phyloP scores from a whole-genome alignment of 2,329 filamentous ascomycete genomes.

The Fusarium vanettenii region DNA sequence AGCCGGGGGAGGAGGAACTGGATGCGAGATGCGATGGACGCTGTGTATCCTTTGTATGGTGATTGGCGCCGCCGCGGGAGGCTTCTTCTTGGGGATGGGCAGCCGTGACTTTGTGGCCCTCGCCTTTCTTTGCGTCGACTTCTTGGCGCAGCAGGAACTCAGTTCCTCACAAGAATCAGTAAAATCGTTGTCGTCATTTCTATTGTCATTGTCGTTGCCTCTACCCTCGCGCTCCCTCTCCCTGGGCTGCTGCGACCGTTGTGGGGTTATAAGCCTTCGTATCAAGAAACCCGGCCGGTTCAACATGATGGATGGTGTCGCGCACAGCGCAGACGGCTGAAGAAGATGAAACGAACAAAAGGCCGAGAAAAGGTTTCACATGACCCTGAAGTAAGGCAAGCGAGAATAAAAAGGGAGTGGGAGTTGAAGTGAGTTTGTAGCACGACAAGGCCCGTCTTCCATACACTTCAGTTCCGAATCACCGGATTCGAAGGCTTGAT shows the following conservation, averaged over 20 bases:
- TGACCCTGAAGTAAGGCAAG: conserved; percentile 17
- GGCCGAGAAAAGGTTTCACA: conserved; percentile 31
- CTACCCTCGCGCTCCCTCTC: background rate
- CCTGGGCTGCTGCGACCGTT: conserved; percentile 15
- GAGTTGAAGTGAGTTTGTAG: conserved; percentile 29
- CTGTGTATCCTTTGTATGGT: conserved; percentile 53
- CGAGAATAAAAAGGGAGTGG: conserved; percentile 3
- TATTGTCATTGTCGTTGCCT: conserved; percentile 4
- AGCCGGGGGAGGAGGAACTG: conserved; percentile 53
- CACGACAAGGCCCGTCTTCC: conserved; percentile 16
- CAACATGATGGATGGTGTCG: conserved; percentile 32
- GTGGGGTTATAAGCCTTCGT: conserved; percentile 40
- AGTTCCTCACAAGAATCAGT: conserved; percentile 34
- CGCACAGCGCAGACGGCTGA: conserved; percentile 21
- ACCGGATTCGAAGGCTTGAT: conserved; percentile 32
- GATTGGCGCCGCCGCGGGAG: conserved; percentile 21
- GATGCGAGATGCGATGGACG: conserved; percentile 52
- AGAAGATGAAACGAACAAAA: conserved; percentile 21
- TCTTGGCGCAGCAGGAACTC: conserved; percentile 32
- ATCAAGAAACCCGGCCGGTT: conserved; percentile 36
- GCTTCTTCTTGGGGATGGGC: conserved; percentile 33
- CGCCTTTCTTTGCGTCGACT: conserved; percentile 24
- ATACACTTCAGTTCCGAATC: conserved; percentile 23
- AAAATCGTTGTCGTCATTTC: conserved; percentile 24
- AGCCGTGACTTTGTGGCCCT: conserved; percentile 38